Conservation (phyloP, 2,329 filamentous ascomycete species). For the Bretziella fagacearum region DNA sequence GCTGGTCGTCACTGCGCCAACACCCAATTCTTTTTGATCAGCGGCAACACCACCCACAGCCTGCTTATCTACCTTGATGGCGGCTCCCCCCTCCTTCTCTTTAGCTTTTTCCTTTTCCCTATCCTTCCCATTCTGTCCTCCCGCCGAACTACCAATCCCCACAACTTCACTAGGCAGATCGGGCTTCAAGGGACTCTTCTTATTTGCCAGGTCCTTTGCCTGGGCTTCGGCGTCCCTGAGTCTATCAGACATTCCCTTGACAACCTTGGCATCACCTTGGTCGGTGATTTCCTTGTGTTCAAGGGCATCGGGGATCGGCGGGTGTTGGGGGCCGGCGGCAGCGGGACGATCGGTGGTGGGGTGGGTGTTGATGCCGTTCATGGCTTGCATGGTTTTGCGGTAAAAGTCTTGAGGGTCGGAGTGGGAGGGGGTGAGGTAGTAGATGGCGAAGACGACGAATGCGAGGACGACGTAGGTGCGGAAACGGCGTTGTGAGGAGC, state of each 20-base stretch:
- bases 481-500: constrained; percentile 10
- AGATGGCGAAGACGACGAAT: constrained; percentile 11
- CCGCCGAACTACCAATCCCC: constrained; percentile 40
- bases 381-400: constrained; percentile 39
- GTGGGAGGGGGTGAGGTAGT: constrained; percentile 12
- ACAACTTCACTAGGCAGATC: constrained; percentile 41
- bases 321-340: constrained; percentile 31
- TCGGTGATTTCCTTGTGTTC: constrained; percentile 22
- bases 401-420: constrained; percentile 35
- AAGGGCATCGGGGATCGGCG: constrained; percentile 40
- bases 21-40: constrained; percentile 40
- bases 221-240: constrained; percentile 52
- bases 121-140: constrained; percentile 33
- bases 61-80: constrained; percentile 20
- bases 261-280: constrained; percentile 7
- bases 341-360: constrained; percentile 22
- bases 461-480: constrained; percentile 9
- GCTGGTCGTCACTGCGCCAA: neutral
- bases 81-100: constrained; percentile 27
- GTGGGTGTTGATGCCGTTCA: constrained; percentile 24
- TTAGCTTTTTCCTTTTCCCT: constrained; percentile 27
- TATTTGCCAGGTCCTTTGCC: constrained; percentile 51
- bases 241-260: constrained; percentile 39
- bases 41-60: constrained; percentile 18
- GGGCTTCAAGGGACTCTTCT: constrained; percentile 44